These are phyloP conservation scores for Parathielavia hyrcaniae DNA, from an alignment of 495 filamentous ascomycete species.

Conservation along the genomic window DNA sequence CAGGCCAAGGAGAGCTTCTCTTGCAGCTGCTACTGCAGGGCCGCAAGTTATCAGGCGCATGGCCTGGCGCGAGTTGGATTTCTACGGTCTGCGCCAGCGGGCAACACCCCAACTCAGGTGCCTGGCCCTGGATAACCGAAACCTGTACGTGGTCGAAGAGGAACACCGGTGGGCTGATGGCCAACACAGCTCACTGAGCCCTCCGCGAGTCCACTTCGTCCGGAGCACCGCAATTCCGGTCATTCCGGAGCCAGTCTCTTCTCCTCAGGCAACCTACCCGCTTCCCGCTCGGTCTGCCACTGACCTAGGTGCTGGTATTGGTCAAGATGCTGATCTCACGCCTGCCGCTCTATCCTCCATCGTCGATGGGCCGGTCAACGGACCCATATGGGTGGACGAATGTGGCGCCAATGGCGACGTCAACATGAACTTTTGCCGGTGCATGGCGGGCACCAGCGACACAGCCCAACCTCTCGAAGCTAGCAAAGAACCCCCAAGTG, in stretches of 20 bases:
- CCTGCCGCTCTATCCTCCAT: slow-evolving; percentile 8
- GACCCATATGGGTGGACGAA: slow-evolving; percentile 48
- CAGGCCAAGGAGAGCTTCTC: slow-evolving; percentile 7
- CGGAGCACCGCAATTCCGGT: slow-evolving; percentile 53
- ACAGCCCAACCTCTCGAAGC: neutral
- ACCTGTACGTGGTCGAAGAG: slow-evolving; percentile 41
- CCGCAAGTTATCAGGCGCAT: slow-evolving; percentile 53
- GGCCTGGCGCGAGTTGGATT: slow-evolving; percentile 50
- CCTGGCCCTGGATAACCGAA: slow-evolving; percentile 51
- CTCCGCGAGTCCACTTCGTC: slow-evolving; percentile 42
- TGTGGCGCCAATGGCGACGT: slow-evolving; percentile 46
- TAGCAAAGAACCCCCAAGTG: neutral
- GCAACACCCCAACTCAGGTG: slow-evolving; percentile 48
- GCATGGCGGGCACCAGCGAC: slow-evolving; percentile 15
- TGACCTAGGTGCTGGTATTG: neutral
- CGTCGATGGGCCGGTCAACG: slow-evolving; percentile 33
- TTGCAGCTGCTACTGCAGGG: slow-evolving; percentile 22
- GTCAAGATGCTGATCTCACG: neutral
- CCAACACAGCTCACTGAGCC: slow-evolving; percentile 35
- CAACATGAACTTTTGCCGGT: slow-evolving; percentile 40
- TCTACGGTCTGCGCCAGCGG: slow-evolving; percentile 54
- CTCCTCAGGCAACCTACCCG: neutral
- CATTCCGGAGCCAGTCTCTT: slow-evolving; percentile 10
- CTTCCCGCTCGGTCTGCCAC: neutral
- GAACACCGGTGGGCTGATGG: slow-evolving; percentile 47